Base-by-base conservation (phyloP, 768 basidiomycete species). In the Suillus variegatus region DNA sequence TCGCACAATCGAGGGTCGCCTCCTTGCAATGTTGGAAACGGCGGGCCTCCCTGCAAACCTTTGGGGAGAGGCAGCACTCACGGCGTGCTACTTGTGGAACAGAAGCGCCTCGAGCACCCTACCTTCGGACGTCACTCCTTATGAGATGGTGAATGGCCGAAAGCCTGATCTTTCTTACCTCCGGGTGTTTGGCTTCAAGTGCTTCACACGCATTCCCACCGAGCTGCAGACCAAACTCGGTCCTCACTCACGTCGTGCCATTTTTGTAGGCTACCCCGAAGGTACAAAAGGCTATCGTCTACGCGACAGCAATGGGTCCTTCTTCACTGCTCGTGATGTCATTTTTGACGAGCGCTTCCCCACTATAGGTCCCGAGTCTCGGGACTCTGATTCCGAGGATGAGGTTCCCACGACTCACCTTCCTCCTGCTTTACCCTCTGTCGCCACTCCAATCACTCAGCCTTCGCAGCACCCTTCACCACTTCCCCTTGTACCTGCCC, bases 141-240 rank as follows among this genome's bases (percentile, higher is more conserved):
- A 61, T 36, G 57, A 66, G 16, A 9, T 68, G 3, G 28, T 61
- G 41, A 61, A 68, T 68, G 67, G 65, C 0, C 38, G n/a, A 1
- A 63, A 64, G 28, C 67, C 65, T 0, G 52, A 64, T 44, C 20
- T 68, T 2, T 61, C 65, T 0, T 62, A 68, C 57, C 38, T 68
- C 0, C 12, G 67, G 4, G 67, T 68, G 2, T 68, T 75, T 40
- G 68, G 75, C 0, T 69, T 65, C 1, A 13, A 25, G 0, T 71
- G 70, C 28, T 65, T 67, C 36, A 64, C 67, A 13, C 41, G 35
- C 7, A 51, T 66, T 14, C 66, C 67, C 5, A 38, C 70, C 0
- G 41, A 71, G 4, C 54, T 40, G 0, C 63, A 38, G 1, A 2
- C 14, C 0, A 69, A 72, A 54, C 58, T 63, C 4, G 65, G 66